A percentile compares a stretch with the other conserved stretches of the same genome.
These are phyloP conservation scores for Epichloe glyceriae DNA, from an alignment of 2,329 filamentous ascomycete species.

Conservation along the genomic window DNA sequence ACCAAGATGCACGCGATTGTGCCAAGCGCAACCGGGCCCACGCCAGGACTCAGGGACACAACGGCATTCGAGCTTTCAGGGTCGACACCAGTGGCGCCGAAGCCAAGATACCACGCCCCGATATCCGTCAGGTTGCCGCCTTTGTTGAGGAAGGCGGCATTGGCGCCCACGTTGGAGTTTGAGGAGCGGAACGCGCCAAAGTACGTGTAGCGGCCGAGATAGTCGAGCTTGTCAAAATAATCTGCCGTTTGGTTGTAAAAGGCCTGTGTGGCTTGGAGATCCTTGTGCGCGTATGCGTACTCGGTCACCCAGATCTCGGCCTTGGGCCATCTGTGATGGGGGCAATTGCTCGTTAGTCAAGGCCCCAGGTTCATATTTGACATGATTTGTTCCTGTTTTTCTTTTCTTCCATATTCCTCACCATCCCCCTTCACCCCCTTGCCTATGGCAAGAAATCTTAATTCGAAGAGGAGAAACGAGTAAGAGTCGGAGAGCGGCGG, in stretches of 20 bases:
- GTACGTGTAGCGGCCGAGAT: constrained; percentile 56
- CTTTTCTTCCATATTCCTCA: no score
- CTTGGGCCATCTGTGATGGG: constrained; percentile 40
- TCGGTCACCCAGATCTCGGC: constrained; percentile 66
- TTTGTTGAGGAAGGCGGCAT: constrained; percentile 56
- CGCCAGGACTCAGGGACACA: not conserved
- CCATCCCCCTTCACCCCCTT: no score
- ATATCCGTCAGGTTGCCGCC: constrained; percentile 61
- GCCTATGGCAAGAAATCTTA: no score
- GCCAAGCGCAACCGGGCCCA: not conserved
- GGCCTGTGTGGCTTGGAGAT: constrained; percentile 41
- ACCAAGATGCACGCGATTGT: constrained; percentile 2
- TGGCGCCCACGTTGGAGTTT: constrained; percentile 61
- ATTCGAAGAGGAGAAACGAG: not conserved
- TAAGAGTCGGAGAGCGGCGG: not conserved
- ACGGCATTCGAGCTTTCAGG: constrained; percentile 16
- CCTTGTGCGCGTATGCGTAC: constrained; percentile 49
- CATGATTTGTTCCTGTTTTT: not conserved
- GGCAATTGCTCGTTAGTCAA: not conserved
- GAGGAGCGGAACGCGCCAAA: constrained; percentile 62
- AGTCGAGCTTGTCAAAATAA: constrained; percentile 47
- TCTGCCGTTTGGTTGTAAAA: constrained; percentile 56
- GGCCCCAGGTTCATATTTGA: no score
- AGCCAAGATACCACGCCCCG: constrained; percentile 64
- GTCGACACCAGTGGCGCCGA: constrained; percentile 30